Percentiles rank a stretch among this genome's conserved stretches.
These are phyloP conservation scores for Colletotrichum sp. DNA, from an alignment of 2,329 filamentous ascomycete species.

Conservation along the genomic window DNA sequence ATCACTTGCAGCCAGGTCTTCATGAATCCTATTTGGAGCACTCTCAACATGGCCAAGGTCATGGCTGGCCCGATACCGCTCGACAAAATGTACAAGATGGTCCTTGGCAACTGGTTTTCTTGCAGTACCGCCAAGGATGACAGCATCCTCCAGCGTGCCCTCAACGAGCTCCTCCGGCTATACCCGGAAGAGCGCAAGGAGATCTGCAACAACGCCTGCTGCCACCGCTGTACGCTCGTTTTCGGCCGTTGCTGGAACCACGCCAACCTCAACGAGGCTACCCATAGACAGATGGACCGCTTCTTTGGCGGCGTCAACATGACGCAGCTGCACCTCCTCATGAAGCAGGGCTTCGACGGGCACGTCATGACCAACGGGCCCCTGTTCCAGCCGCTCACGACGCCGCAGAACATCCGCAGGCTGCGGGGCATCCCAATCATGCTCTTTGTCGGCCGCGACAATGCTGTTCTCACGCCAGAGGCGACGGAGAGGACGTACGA, in stretches of 20 bases:
- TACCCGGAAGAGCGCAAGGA: constrained; percentile 60
- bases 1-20: constrained; percentile 67
- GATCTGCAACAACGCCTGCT: constrained; percentile 65
- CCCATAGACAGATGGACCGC: constrained; percentile 64
- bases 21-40: constrained; percentile 65
- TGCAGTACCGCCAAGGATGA: constrained; percentile 53
- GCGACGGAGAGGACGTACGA: constrained; percentile 60
- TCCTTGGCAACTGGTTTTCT: constrained; percentile 60
- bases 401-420: constrained; percentile 51
- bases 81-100: constrained; percentile 51
- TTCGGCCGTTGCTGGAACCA: constrained; percentile 72
- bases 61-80: constrained; percentile 49
- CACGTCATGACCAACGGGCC: constrained; percentile 58
- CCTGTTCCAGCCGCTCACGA: constrained; percentile 50
- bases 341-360: constrained; percentile 57
- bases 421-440: constrained; percentile 60
- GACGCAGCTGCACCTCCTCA: constrained; percentile 59
- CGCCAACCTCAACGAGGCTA: constrained; percentile 67
- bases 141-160: constrained; percentile 49
- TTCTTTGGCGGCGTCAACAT: constrained; percentile 70
- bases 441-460: constrained; percentile 60
- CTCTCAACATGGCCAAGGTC: constrained; percentile 62
- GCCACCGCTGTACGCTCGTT: constrained; percentile 63
- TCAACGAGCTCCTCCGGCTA: constrained; percentile 63
- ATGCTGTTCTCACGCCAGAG: constrained; percentile 58